Base-by-base conservation (phyloP, 1,284 basidiomycete species). In the Trichosporon coremiiforme region DNA sequence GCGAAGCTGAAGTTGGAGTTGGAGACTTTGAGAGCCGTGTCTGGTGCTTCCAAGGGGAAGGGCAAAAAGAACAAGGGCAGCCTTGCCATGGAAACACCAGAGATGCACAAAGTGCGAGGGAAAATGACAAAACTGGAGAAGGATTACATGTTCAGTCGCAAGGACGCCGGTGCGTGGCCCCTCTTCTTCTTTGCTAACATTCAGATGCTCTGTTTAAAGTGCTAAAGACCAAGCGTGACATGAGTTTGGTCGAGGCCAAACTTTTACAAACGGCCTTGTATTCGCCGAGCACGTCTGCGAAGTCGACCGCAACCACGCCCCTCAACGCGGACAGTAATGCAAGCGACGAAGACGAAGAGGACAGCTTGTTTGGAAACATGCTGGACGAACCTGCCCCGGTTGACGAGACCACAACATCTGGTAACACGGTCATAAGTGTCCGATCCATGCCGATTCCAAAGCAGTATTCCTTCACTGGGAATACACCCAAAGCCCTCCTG, bases 381-480 rank as follows among this genome's bases (percentile, higher is more conserved):
- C 86, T 98, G 47, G 91, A 97, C 63, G 88, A 88, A 68, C 86
- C 89, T 73, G 87, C 89, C 5, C 80, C 85, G 0, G 86, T 70
- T 10, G 55, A 41, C 0, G 33, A 67, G 6, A 45, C 47, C 25
- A 25, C 25, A 29, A 85, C 8, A 1, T 85, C 85, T 1, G 87
- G 86, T 25, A 80, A 85, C 9, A 86, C 85, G 1, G 86, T 86
- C 3, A 85, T 94, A 65, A 83, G 78, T 2, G 82, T 95, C 57
- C 89, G 90, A 22, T 88, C 94, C 70, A 90, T 97, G 89, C 83
- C 87, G 13, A 85, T 91, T 47, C 91, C 92, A 0, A 96, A 92
- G 82, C 89, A 91, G 75, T 91, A 90, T 85, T 89, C 91, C 47
- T 82, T 78, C 66, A 75, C 74, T 6, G 77, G 77, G 4, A 78